Evolutionary conservation across 495 filamentous ascomycete species (phyloP).

Genomic region (Alectoria sarmentosa): DNA sequence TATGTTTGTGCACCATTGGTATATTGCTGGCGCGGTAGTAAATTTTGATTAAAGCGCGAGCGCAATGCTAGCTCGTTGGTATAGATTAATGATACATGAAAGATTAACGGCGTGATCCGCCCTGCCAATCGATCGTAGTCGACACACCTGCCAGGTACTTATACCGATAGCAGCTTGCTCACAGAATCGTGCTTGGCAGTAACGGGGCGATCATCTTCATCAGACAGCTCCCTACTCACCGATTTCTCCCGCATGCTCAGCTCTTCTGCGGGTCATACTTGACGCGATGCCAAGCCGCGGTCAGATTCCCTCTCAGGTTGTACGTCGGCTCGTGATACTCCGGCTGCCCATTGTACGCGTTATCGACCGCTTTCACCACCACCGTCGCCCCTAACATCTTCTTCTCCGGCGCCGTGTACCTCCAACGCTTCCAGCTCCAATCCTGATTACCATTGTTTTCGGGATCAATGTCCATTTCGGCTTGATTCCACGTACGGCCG

Average conservation of each 20-base stretch:
- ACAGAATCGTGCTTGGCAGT: not conserved
- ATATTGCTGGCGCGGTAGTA: no score
- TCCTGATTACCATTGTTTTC: not conserved
- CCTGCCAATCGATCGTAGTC: not conserved
- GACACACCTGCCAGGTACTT: not conserved
- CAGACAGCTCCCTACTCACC: not conserved
- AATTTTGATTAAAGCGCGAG: no score
- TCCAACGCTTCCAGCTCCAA: constrained; percentile 37
- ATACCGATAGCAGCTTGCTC: not conserved
- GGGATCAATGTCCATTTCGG: not conserved
- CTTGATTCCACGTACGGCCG: constrained; percentile 37
- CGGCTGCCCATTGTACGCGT: constrained; percentile 51
- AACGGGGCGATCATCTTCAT: not conserved
- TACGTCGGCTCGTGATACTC: constrained; percentile 44
- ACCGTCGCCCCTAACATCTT: constrained; percentile 37
- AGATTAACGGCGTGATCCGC: not conserved
- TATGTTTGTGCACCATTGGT: no score
- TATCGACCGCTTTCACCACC: constrained; percentile 52
- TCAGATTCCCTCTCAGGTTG: constrained; percentile 49
- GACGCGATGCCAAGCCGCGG: constrained; percentile 47
- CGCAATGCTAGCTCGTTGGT: no score
- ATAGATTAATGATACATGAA: no score
- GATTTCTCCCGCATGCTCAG: not conserved
- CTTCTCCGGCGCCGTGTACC: constrained; percentile 42
- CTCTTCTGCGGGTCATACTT: not conserved